A percentile compares a stretch with the other conserved stretches of the same genome.
Evolutionary conservation across 306 rosid species (phyloP).

Genomic region (Castanea crenata): DNA sequence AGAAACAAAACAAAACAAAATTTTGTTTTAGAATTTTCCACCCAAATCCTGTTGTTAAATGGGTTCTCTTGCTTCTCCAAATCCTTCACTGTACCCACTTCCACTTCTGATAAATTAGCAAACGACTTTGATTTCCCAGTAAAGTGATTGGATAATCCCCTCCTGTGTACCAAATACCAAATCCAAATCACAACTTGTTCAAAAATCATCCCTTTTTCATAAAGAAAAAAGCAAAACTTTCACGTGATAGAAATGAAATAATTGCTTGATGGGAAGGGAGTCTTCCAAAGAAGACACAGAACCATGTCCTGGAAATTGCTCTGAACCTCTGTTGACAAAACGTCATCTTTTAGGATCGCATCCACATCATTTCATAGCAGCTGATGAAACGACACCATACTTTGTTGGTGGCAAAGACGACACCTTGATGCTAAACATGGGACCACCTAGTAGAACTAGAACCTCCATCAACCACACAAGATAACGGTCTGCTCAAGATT

Average conservation of each 20-base stretch:
- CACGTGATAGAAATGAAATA: neutral
- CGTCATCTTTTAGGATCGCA: slow-evolving; percentile 10
- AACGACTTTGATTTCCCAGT: slow-evolving; percentile 87
- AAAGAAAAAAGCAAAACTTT: neutral
- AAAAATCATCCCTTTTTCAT: neutral
- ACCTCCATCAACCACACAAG: slow-evolving; percentile 30
- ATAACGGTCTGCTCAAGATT: neutral
- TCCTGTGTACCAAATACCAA: slow-evolving; percentile 40
- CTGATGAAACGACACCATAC: neutral
- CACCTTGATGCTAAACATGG: slow-evolving; percentile 50
- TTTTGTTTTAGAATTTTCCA: no score
- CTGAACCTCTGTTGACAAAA: slow-evolving; percentile 42
- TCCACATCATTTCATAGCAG: slow-evolving; percentile 1
- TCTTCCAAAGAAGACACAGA: slow-evolving; percentile 62
- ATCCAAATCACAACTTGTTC: neutral
- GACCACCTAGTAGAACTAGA: slow-evolving; percentile 9
- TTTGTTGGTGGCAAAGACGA: slow-evolving; percentile 28
- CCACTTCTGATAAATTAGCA: slow-evolving; percentile 56
- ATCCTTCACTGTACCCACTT: slow-evolving; percentile 34
- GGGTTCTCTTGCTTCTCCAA: slow-evolving; percentile 70
- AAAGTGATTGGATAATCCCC: slow-evolving; percentile 78
- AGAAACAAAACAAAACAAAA: no score
- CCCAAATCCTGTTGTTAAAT: slow-evolving; percentile 58
- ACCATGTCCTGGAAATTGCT: slow-evolving; percentile 49
- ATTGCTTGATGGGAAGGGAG: slow-evolving; percentile 89